These are phyloP conservation scores for Hypericum perforatum DNA, from an alignment of 345 rosid genomes.

Conservation along the genomic window DNA sequence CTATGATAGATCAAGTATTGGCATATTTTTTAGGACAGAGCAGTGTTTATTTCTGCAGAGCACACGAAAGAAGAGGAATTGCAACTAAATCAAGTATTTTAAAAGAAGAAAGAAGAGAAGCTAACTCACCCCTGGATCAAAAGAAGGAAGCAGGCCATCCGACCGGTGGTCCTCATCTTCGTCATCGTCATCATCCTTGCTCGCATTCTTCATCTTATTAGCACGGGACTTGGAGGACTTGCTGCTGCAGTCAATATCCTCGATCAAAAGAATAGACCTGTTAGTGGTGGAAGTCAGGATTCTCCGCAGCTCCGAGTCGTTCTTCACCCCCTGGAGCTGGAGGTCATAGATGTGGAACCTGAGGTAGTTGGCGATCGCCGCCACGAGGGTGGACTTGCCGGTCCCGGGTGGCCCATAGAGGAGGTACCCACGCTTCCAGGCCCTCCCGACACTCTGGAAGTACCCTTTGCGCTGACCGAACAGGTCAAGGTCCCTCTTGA, in stretches of 20 bases:
- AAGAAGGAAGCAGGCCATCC: conserved; percentile 7
- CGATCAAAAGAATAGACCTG: conserved; percentile 23
- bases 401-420: conserved; percentile 23
- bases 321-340: conserved; percentile 20
- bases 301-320: conserved; percentile 15
- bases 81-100: neutral
- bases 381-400: conserved; percentile 21
- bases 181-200: neutral
- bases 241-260: conserved; percentile 21
- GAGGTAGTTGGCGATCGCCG: conserved; percentile 20
- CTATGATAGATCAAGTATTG: too few species aligned
- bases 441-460: conserved; percentile 21
- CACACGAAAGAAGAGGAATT: too few species aligned
- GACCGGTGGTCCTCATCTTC: neutral
- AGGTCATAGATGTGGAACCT: conserved; percentile 21
- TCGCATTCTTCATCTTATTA: neutral
- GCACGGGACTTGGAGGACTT: conserved; percentile 8
- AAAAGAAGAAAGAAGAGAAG: neutral
- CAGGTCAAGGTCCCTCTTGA: conserved; percentile 15
- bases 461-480: conserved; percentile 13
- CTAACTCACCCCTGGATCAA: conserved; percentile 19
- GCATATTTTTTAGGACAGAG: too few species aligned
- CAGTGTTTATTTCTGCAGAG: too few species aligned
- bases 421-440: conserved; percentile 25
- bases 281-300: conserved; percentile 22